Evolutionary conservation across 169 alveolate genomes (phyloP).

Genomic region (Theileria luwenshuni): DNA sequence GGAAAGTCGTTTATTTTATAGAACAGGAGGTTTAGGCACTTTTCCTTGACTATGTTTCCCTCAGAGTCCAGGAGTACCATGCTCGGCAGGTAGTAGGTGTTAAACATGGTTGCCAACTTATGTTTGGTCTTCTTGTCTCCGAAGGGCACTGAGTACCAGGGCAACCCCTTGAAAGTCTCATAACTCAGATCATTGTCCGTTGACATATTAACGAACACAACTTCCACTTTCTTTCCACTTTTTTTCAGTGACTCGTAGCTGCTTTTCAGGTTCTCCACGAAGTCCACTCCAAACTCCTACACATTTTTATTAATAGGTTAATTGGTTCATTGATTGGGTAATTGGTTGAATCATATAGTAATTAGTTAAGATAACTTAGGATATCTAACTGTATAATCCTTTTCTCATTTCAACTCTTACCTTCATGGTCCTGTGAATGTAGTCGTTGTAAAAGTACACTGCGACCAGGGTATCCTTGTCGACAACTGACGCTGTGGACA

Average conservation of each 20-base stretch:
- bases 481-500: conserved; percentile 52
- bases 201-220: conserved; percentile 53
- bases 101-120: conserved; percentile 44
- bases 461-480: conserved; percentile 63
- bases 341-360: background rate
- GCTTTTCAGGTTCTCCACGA: conserved; percentile 12
- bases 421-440: conserved; percentile 29
- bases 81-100: conserved; percentile 54
- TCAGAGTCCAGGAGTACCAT: conserved; percentile 57
- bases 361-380: background rate
- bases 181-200: conserved; percentile 27
- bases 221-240: conserved; percentile 56
- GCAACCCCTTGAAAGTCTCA: conserved; percentile 56
- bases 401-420: conserved; percentile 30
- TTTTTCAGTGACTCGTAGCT: conserved; percentile 51
- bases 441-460: conserved; percentile 51
- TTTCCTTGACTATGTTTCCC: conserved; percentile 60
- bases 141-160: conserved; percentile 69
- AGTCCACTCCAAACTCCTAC: conserved; percentile 4
- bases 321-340: background rate
- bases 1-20: conserved; percentile 62
- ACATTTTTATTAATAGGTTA: too few relatives aligned
- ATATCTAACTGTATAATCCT: background rate
- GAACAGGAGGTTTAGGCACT: conserved; percentile 55
- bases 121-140: conserved; percentile 39